Percentiles rank a stretch among this genome's conserved stretches.
Conservation (phyloP, 2,329 filamentous ascomycete species). For the Chaetomium sp. region DNA sequence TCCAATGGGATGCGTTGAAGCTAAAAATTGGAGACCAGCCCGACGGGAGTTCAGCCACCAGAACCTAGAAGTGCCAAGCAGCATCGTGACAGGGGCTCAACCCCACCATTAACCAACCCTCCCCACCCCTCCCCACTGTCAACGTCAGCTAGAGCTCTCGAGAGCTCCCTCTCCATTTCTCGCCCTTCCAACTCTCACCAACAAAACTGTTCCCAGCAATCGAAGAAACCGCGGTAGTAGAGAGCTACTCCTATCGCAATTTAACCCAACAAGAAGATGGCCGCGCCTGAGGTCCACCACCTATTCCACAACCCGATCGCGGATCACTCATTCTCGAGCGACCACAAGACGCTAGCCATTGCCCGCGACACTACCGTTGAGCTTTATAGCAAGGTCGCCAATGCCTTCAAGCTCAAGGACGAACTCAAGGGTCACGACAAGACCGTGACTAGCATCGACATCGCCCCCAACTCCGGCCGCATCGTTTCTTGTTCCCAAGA, state of each 20-base stretch:
- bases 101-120: slow-evolving; percentile 13
- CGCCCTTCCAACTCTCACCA: background rate
- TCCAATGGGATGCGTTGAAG: background rate
- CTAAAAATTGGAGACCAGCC: slow-evolving; percentile 16
- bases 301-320: slow-evolving; percentile 96
- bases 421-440: slow-evolving; percentile 97
- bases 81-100: background rate
- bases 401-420: slow-evolving; percentile 80
- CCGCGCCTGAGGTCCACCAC: slow-evolving; percentile 87
- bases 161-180: slow-evolving; percentile 20
- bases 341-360: slow-evolving; percentile 85
- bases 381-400: slow-evolving; percentile 76
- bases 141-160: slow-evolving; percentile 18
- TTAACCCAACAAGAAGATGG: slow-evolving; percentile 60
- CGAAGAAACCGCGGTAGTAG: slow-evolving; percentile 71
- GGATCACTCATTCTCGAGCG: slow-evolving; percentile 96
- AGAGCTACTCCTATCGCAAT: slow-evolving; percentile 90
- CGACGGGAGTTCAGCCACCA: background rate
- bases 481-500: slow-evolving; percentile 99
- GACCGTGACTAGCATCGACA: slow-evolving; percentile 92
- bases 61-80: background rate
- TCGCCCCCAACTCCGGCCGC: slow-evolving; percentile 84
- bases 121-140: background rate
- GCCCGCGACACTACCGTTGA: slow-evolving; percentile 88
- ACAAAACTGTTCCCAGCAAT: background rate